Evolutionary conservation across 2,329 filamentous ascomycete species (phyloP).

Genomic region (Venturia oleaginea): DNA sequence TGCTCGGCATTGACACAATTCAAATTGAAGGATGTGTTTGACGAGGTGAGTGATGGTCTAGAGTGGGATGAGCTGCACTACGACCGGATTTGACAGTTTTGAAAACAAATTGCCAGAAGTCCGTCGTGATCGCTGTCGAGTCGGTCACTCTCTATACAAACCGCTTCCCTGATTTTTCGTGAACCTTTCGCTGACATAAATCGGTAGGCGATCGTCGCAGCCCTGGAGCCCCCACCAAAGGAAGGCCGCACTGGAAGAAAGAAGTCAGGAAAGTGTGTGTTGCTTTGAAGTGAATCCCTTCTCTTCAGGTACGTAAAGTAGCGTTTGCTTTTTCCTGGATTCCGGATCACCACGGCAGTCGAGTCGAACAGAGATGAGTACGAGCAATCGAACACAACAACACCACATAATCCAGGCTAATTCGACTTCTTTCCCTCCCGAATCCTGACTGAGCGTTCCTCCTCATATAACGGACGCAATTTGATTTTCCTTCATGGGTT

Average conservation of each 20-base stretch:
- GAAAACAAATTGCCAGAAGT: background rate
- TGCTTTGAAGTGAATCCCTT: conserved; percentile 10
- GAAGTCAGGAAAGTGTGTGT: conserved; percentile 11
- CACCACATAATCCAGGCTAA: background rate
- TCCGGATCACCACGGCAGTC: background rate
- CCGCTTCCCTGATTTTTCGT: background rate
- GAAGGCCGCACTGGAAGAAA: conserved; percentile 24
- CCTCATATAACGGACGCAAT: background rate
- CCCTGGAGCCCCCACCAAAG: conserved; percentile 67
- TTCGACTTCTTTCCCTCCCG: background rate
- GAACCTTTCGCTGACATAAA: background rate
- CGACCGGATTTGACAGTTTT: too few relatives aligned
- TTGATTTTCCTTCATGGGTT: background rate
- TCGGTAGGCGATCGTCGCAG: conserved; percentile 81
- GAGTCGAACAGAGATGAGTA: conserved; percentile 2
- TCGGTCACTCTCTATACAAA: background rate
- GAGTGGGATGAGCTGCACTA: background rate
- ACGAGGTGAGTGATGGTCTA: conserved; percentile 56
- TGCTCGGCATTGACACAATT: conserved; percentile 97
- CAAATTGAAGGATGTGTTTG: conserved; percentile 98
- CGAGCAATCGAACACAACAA: conserved; percentile 1
- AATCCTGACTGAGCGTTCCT: background rate
- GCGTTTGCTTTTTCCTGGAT: background rate
- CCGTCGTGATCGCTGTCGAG: background rate
- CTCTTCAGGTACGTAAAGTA: conserved; percentile 5